These are phyloP conservation scores for Trichomonas tenax DNA, from an alignment of 208 protist species.

Conservation along the genomic window DNA sequence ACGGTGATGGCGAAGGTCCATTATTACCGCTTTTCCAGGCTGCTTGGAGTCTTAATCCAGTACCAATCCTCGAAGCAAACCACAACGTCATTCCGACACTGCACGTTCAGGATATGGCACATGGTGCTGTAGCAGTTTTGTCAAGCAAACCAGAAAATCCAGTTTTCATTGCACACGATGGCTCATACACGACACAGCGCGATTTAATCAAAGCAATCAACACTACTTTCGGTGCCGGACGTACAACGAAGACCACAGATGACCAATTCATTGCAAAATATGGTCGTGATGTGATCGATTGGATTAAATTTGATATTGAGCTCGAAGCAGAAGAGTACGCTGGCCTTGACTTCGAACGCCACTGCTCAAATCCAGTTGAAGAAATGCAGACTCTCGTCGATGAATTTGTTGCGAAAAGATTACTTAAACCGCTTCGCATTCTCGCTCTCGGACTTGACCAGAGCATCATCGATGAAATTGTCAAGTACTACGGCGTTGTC, in stretches of 20 bases:
- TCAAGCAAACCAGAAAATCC: neutral
- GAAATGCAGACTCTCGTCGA: conserved; percentile 3
- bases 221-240: neutral
- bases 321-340: neutral
- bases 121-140: neutral
- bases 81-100: neutral
- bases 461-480: neutral
- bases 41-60: neutral
- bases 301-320: neutral
- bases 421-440: neutral
- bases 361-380: neutral
- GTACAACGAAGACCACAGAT: neutral
- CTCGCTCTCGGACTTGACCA: neutral
- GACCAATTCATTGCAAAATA: neutral
- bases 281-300: neutral
- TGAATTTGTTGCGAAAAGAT: neutral
- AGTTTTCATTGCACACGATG: conserved; percentile 8
- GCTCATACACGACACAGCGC: neutral
- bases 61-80: neutral
- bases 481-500: neutral
- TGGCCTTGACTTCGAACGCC: neutral
- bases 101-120: neutral
- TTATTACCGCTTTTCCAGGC: neutral
- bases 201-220: neutral
- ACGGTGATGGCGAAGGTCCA: neutral